These are phyloP conservation scores for Haberlea rhodopensis DNA, from an alignment of 257 asterid genomes.

Conservation along the genomic window DNA sequence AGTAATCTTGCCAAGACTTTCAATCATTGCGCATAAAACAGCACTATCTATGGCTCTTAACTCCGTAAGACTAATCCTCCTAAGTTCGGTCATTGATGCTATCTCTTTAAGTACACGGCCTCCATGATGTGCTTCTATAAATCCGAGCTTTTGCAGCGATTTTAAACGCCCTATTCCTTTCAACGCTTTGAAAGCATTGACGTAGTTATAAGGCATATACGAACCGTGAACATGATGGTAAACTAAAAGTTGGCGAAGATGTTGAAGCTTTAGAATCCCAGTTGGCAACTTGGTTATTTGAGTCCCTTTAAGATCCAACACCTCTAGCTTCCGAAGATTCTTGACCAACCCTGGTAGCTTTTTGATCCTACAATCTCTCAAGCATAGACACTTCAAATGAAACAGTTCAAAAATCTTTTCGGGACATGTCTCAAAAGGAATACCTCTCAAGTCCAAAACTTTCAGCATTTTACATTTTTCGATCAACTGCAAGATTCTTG, in stretches of 20 bases:
- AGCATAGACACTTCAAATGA: conserved; percentile 27
- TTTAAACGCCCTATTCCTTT: conserved; percentile 22
- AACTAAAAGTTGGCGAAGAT: conserved; percentile 27
- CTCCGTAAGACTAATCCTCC: conserved; percentile 16
- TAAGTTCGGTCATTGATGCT: conserved; percentile 21
- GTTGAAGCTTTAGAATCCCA: conserved; percentile 27
- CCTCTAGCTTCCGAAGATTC: conserved; percentile 29
- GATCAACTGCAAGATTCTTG: conserved; percentile 3
- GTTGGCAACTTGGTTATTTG: conserved; percentile 27
- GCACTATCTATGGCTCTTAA: conserved; percentile 26
- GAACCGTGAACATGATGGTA: neutral
- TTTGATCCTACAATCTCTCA: conserved; percentile 20
- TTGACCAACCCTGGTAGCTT: conserved; percentile 20
- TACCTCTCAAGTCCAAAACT: conserved; percentile 24
- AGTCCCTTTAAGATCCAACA: conserved; percentile 30
- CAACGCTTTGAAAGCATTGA: conserved; percentile 24
- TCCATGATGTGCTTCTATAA: conserved; percentile 19
- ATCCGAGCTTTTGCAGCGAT: conserved; percentile 21
- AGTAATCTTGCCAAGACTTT: conserved; percentile 20
- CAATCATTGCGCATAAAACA: conserved; percentile 19
- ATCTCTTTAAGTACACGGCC: conserved; percentile 19
- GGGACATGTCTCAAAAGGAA: conserved; percentile 21
- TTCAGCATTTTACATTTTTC: conserved; percentile 18
- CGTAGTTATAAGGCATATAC: conserved; percentile 12
- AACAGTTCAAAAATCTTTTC: conserved; percentile 15